Percentiles rank a stretch among this genome's conserved stretches.
Evolutionary conservation across 78 protist species (phyloP).

Genomic region (Tieghemostelium lacteum): DNA sequence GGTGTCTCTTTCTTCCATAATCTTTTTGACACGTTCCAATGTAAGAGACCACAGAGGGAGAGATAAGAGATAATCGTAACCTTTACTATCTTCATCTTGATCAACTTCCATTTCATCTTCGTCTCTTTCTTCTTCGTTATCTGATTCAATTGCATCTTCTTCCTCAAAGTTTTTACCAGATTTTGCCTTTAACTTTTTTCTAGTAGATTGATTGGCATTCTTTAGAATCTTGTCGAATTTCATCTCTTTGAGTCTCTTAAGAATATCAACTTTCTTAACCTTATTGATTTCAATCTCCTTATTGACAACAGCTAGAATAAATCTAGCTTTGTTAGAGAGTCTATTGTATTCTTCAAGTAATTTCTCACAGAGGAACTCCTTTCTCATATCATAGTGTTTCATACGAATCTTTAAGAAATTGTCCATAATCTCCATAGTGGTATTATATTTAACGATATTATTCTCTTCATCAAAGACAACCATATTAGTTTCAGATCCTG

Average conservation of each 20-base stretch:
- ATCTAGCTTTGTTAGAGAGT: constrained; percentile 89
- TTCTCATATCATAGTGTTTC: constrained; percentile 47
- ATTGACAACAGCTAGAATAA: constrained; percentile 84
- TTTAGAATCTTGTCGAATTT: constrained; percentile 51
- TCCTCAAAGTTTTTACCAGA: not conserved
- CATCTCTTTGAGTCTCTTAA: constrained; percentile 71
- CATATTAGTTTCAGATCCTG: constrained; percentile 23
- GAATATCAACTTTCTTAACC: constrained; percentile 70
- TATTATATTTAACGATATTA: constrained; percentile 2
- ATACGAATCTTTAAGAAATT: constrained; percentile 49
- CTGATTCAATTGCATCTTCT: constrained; percentile 7
- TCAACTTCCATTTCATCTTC: constrained; percentile 32
- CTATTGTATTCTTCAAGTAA: not conserved
- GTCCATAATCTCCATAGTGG: constrained; percentile 12
- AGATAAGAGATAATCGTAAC: constrained; percentile 74
- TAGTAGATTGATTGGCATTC: not conserved
- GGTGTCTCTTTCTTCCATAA: constrained; percentile 63
- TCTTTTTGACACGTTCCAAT: constrained; percentile 82
- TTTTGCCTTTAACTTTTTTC: not conserved
- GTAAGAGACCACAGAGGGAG: constrained; percentile 90
- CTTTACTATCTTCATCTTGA: constrained; percentile 23
- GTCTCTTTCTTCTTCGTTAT: constrained; percentile 12
- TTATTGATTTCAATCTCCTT: constrained; percentile 82
- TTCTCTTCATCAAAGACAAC: constrained; percentile 52
- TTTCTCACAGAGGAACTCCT: not conserved